Evolutionary conservation across 768 basidiomycete species (phyloP).

Genomic region (Tricholoma hemisulphureum): DNA sequence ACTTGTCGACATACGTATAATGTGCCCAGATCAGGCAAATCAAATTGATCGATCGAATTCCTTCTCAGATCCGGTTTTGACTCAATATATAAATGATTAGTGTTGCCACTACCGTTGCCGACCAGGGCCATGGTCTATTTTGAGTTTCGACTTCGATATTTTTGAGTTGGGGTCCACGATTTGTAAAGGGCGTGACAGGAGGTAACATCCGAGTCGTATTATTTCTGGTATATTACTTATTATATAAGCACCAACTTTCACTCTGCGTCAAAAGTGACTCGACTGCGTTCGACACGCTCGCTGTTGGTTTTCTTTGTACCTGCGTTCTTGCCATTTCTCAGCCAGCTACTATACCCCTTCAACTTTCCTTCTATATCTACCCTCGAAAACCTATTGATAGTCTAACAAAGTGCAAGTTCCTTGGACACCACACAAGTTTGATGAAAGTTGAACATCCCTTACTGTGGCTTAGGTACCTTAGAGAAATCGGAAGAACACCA

Average conservation of each 20-base stretch:
- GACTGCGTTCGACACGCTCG: neutral
- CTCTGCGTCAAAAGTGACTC: neutral
- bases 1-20: too few relatives aligned
- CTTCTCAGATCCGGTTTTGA: too few relatives aligned
- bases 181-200: neutral
- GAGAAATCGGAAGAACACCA: too few relatives aligned
- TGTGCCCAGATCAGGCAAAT: too few relatives aligned
- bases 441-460: neutral
- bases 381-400: neutral
- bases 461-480: neutral
- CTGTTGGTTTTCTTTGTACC: neutral
- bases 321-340: too few relatives aligned
- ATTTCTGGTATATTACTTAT: neutral
- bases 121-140: constrained; percentile 1
- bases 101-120: constrained; percentile 1
- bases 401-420: neutral
- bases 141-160: neutral
- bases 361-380: neutral
- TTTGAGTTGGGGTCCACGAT: neutral
- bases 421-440: neutral
- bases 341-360: neutral
- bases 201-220: neutral
- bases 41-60: too few relatives aligned
- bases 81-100: too few relatives aligned
- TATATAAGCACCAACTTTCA: neutral